phyloP scores from a whole-genome alignment of 116 monocot species.

The Zostera marina region DNA sequence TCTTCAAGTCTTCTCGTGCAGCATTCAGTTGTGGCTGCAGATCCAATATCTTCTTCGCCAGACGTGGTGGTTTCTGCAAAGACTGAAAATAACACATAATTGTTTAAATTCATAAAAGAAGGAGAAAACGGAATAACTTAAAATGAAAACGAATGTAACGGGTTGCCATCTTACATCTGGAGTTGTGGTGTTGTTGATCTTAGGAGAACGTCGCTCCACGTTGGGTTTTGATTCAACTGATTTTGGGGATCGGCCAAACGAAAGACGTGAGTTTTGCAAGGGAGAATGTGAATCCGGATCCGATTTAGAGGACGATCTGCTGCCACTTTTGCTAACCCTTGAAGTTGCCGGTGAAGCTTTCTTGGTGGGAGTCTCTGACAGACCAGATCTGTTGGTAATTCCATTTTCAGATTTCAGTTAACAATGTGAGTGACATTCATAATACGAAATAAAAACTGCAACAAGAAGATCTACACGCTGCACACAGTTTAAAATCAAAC shows the following conservation, averaged over 20 bases:
- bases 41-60: constrained; percentile 22
- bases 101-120: neutral
- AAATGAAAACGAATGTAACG: neutral
- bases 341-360: constrained; percentile 34
- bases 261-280: constrained; percentile 27
- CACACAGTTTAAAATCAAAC: neutral
- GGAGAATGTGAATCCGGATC: constrained; percentile 37
- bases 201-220: constrained; percentile 27
- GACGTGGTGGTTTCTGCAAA: constrained; percentile 29
- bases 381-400: constrained; percentile 29
- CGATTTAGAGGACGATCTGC: constrained; percentile 32
- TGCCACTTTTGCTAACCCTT: constrained; percentile 28
- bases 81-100: neutral
- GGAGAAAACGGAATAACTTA: neutral
- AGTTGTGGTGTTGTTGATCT: constrained; percentile 9
- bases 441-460: neutral
- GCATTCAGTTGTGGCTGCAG: constrained; percentile 31
- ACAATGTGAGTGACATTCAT: neutral
- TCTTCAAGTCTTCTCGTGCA: constrained; percentile 59
- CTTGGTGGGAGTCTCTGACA: constrained; percentile 32
- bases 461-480: neutral
- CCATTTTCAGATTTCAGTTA: neutral
- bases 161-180: constrained; percentile 25
- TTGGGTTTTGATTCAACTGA: constrained; percentile 42
- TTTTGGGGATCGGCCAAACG: constrained; percentile 51